Base-by-base conservation (phyloP, 805 yeast species). In the Clavispora vitiphila region DNA sequence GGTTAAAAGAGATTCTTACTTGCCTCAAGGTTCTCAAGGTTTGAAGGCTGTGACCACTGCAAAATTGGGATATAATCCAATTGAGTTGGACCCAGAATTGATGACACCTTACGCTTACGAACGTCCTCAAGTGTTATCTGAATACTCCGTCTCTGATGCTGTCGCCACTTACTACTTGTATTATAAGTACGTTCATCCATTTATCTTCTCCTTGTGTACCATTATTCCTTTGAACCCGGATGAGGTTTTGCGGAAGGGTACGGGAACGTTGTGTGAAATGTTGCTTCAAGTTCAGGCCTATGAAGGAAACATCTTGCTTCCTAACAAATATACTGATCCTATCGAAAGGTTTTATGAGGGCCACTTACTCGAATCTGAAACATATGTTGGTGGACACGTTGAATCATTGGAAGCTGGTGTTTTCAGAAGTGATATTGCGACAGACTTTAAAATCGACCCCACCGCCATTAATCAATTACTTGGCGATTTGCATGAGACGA, bases 221-320 rank as follows among this genome's bases (percentile, higher is more conserved):
- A 95, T 93, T 59, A 80, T 93, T 64, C 99, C 99, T 0, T 69
- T 93, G 53, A 88, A 90, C 54, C 99, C 99, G 0, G 99, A 93
- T 64, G 99, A 95, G 61, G 91, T 87, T 18, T 69, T 93, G 42
- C 72, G 99, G 56, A 93, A 93, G 60, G 99, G 99, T 56, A 93
- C 99, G 0, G 99, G 99, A 58, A 93, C 99, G 7, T 71, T 93
- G 41, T 93, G 99, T 74, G 99, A 93, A 62, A 93, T 93, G 99
- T 71, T 93, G 47, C 66, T 93, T 41, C 88, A 87, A 95, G 99
- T 86, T 32, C 96, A 93, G 61, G 99, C 99, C 0, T 93, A 86
- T 57, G 74, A 83, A 40, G 71, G 78, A 8, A 67, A 74, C 26
- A 90, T 95, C 43, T 52, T 93, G 12, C 71, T 93, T 30, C 99